Percentiles rank a stretch among this genome's conserved stretches.
Evolutionary conservation across 805 yeast genomes (phyloP).

Genomic region (Peterozyma toletana): DNA sequence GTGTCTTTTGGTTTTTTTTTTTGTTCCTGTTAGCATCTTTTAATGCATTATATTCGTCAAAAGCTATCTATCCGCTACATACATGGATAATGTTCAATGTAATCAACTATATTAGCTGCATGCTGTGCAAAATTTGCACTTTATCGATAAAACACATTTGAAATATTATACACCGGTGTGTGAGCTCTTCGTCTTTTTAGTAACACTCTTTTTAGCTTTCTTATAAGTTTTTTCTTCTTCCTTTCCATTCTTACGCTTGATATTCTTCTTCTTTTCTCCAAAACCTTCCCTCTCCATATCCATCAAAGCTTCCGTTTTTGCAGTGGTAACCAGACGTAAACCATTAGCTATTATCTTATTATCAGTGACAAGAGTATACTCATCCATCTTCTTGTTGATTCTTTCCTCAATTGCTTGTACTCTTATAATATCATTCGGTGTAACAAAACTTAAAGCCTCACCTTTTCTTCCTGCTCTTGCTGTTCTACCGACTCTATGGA

Average conservation of each 20-base stretch:
- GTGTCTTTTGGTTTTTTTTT: neutral
- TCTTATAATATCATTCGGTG: slow-evolving; percentile 79
- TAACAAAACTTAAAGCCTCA: slow-evolving; percentile 71
- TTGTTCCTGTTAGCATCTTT: slow-evolving; percentile 1
- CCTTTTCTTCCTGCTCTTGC: slow-evolving; percentile 96
- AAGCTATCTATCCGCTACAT: neutral
- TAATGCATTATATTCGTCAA: neutral
- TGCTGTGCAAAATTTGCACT: no score
- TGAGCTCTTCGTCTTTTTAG: slow-evolving; percentile 8
- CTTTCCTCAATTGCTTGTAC: slow-evolving; percentile 83
- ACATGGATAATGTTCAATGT: no score
- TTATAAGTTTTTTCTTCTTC: slow-evolving; percentile 7
- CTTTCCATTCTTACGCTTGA: slow-evolving; percentile 29
- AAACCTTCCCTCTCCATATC: slow-evolving; percentile 90
- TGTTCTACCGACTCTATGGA: slow-evolving; percentile 90
- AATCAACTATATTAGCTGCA: no score
- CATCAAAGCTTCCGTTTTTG: slow-evolving; percentile 85
- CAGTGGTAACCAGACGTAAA: slow-evolving; percentile 62
- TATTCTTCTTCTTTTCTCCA: slow-evolving; percentile 61
- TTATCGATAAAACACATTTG: neutral
- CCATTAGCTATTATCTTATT: slow-evolving; percentile 69
- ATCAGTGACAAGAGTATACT: slow-evolving; percentile 66
- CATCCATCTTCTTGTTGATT: slow-evolving; percentile 72
- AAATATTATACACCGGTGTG: neutral
- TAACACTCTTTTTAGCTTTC: slow-evolving; percentile 12